A percentile compares a stretch with the other conserved stretches of the same genome.
Evolutionary conservation across 108 stramenopile genomes (phyloP).

Genomic region (Craspedostauros australis): DNA sequence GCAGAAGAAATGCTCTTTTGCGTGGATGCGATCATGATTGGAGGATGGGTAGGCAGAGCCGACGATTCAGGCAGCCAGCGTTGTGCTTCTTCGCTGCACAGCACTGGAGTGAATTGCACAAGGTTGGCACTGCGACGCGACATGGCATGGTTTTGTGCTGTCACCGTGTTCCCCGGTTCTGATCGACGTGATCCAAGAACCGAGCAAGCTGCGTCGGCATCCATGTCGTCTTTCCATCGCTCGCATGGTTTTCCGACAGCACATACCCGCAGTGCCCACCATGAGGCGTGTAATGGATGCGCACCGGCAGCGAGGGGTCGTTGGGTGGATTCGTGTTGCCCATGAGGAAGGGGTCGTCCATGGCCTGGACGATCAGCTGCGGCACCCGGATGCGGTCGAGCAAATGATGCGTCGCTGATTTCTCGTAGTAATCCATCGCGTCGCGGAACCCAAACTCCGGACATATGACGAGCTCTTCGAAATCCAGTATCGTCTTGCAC

Average conservation of each 20-base stretch:
- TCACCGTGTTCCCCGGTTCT: no score
- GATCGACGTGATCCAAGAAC: constrained; percentile 46
- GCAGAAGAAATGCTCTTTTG: no score
- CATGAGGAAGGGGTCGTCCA: constrained; percentile 79
- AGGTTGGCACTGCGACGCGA: no score
- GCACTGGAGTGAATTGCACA: no score
- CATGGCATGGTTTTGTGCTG: no score
- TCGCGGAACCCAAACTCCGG: constrained; percentile 66
- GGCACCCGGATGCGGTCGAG: constrained; percentile 61
- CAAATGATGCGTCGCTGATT: constrained; percentile 40
- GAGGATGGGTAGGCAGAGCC: no score
- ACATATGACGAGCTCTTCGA: constrained; percentile 67
- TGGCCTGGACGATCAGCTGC: constrained; percentile 55
- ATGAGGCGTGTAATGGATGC: constrained; percentile 25
- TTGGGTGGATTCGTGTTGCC: constrained; percentile 20
- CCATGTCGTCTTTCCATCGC: constrained; percentile 10
- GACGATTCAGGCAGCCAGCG: no score
- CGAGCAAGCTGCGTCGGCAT: constrained; percentile 46
- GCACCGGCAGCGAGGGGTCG: not conserved
- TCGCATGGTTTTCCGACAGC: constrained; percentile 26
- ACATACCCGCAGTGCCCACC: constrained; percentile 73
- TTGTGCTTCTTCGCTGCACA: no score
- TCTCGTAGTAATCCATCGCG: constrained; percentile 69
- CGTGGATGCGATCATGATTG: no score
- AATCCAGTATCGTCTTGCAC: constrained; percentile 55